Conservation (phyloP, 2,329 filamentous ascomycete genomes). For the Ceratocystis smalleyi region DNA sequence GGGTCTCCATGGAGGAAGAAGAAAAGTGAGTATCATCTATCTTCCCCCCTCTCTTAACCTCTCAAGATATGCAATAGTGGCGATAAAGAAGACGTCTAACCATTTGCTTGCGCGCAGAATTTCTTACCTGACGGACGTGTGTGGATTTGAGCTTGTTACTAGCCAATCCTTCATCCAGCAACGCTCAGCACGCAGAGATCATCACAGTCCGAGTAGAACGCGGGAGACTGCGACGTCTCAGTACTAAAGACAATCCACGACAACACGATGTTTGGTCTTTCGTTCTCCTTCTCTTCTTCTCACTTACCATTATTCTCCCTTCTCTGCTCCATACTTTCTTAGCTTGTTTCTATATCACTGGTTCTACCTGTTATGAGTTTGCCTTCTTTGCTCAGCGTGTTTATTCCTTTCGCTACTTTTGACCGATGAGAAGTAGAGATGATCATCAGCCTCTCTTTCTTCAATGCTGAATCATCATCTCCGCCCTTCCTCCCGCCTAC, state of each 20-base stretch:
- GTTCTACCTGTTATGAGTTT: neutral
- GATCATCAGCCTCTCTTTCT: neutral
- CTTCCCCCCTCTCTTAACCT: neutral
- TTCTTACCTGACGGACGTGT: conserved; percentile 34
- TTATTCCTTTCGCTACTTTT: neutral
- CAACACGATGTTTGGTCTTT: neutral
- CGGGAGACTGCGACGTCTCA: conserved; percentile 13
- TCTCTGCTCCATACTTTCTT: neutral
- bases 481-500: neutral
- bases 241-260: neutral
- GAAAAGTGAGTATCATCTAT: conserved; percentile 51
- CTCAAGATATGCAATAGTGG: neutral
- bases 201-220: conserved; percentile 16
- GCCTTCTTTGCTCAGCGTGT: neutral
- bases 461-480: neutral
- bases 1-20: conserved; percentile 49
- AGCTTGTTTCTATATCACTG: conserved; percentile 1
- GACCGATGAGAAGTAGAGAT: neutral
- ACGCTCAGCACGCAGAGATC: conserved; percentile 10
- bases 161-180: conserved; percentile 34
- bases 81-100: neutral
- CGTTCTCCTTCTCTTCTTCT: neutral
- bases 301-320: neutral
- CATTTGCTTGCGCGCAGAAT: conserved; percentile 25
- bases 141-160: conserved; percentile 40